These are phyloP conservation scores for Aureobasidium namibiae DNA, from an alignment of 2,329 filamentous ascomycete genomes.

Conservation along the genomic window DNA sequence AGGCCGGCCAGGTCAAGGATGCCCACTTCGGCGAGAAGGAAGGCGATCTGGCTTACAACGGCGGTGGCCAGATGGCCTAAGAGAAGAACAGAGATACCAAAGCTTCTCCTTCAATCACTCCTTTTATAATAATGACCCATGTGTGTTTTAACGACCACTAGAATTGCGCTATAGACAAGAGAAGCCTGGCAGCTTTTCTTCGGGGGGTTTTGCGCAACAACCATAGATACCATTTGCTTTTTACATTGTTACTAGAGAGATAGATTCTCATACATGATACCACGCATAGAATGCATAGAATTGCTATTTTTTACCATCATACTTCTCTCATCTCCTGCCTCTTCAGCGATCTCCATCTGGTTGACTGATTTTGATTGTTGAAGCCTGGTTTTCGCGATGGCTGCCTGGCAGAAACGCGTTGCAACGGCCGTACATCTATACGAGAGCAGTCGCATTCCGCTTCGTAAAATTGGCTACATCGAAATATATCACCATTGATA, in stretches of 20 bases:
- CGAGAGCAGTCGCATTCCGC: too few species aligned
- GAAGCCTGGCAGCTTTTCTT: neutral
- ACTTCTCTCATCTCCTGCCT: neutral
- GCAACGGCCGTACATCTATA: neutral
- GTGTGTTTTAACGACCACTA: constrained; percentile 4
- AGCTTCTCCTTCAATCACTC: neutral
- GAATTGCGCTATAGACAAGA: constrained; percentile 1
- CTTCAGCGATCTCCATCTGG: neutral
- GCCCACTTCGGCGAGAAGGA: constrained; percentile 20
- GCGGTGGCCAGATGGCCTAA: constrained; percentile 15
- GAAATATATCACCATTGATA: too few species aligned
- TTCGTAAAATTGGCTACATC: too few species aligned
- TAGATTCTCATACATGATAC: constrained; percentile 4
- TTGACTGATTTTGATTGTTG: neutral
- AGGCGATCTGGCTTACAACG: constrained; percentile 13
- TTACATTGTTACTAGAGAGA: neutral
- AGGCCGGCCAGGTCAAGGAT: constrained; percentile 22
- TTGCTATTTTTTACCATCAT: constrained; percentile 1
- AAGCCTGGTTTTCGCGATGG: neutral
- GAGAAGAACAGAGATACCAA: neutral
- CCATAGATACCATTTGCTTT: constrained; percentile 7
- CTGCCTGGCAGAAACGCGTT: neutral
- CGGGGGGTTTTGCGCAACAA: neutral
- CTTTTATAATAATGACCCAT: neutral
- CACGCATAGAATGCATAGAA: constrained; percentile 10